Conservation (phyloP, 441 rosid species). For the Rhodomyrtus psidioides region DNA sequence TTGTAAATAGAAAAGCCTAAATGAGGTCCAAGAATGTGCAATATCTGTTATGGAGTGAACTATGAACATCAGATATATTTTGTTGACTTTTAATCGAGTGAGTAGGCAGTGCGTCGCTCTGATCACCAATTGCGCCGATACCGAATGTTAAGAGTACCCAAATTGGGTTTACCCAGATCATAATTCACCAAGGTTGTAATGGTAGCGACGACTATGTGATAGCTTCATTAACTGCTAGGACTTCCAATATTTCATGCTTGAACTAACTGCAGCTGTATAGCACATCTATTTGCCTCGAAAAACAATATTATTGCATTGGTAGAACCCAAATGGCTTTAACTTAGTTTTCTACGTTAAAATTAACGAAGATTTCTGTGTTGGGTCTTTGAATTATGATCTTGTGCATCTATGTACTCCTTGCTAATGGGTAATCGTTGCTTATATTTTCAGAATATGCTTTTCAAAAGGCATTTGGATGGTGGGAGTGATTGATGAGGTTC, state of each 20-base stretch:
- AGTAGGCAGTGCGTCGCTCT: not conserved
- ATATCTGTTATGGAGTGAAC: not conserved
- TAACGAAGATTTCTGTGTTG: not conserved
- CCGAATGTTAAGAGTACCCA: not conserved
- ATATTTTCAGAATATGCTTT: conserved; percentile 48
- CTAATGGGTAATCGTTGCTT: conserved; percentile 10
- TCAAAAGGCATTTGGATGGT: conserved; percentile 57
- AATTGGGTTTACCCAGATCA: not conserved
- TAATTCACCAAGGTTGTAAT: not conserved
- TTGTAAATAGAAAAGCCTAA: not conserved
- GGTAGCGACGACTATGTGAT: not conserved
- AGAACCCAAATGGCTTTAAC: not conserved
- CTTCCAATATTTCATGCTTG: not conserved
- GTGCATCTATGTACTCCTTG: not conserved
- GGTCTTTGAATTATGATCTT: not conserved
- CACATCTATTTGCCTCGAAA: not conserved
- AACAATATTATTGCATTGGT: not conserved
- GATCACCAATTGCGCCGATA: not conserved
- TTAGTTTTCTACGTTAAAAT: not conserved
- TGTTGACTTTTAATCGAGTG: not conserved
- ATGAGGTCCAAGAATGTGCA: not conserved
- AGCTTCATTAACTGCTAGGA: not conserved
- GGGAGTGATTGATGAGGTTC: conserved; percentile 74
- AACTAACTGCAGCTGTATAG: not conserved
- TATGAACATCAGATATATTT: not conserved